Conservation (phyloP, 768 basidiomycete genomes). For the Tricholoma hemisulphureum region DNA sequence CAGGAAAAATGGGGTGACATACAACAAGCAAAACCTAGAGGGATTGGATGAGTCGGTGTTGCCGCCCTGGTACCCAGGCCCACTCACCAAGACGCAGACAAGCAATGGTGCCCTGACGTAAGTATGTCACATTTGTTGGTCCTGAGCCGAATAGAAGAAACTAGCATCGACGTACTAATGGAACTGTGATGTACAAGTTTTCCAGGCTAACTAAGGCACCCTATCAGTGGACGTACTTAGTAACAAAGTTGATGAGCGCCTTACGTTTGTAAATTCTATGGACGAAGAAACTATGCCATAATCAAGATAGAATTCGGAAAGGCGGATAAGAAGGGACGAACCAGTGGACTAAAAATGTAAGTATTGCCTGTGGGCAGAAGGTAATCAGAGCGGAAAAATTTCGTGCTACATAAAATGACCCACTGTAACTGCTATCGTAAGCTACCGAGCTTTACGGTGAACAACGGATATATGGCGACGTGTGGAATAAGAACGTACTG, state of each 20-base stretch:
- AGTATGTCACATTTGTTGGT: background rate
- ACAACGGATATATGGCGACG: background rate
- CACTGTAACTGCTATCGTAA: constrained; percentile 36
- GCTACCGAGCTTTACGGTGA: constrained; percentile 19
- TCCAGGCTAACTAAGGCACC: constrained; percentile 30
- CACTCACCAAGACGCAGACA: constrained; percentile 29
- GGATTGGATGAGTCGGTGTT: background rate
- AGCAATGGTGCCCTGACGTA: constrained; percentile 25
- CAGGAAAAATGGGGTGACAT: constrained; percentile 2
- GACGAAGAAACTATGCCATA: constrained; percentile 30
- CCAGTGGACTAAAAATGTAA: constrained; percentile 54
- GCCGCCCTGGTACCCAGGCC: background rate
- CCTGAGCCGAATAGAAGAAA: background rate
- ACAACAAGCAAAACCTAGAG: constrained; percentile 26
- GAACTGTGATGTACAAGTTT: constrained; percentile 33
- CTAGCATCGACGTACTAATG: constrained; percentile 27
- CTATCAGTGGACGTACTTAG: background rate
- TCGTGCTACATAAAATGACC: background rate
- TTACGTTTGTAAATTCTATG: constrained; percentile 43
- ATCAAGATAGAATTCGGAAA: background rate
- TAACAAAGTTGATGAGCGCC: background rate
- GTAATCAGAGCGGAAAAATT: background rate
- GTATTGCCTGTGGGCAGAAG: constrained; percentile 32
- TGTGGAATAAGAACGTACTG: constrained; percentile 25
- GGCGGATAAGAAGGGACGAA: constrained; percentile 9